Conservation (phyloP, 2,329 filamentous ascomycete genomes). For the Botryosphaeria agaves region DNA sequence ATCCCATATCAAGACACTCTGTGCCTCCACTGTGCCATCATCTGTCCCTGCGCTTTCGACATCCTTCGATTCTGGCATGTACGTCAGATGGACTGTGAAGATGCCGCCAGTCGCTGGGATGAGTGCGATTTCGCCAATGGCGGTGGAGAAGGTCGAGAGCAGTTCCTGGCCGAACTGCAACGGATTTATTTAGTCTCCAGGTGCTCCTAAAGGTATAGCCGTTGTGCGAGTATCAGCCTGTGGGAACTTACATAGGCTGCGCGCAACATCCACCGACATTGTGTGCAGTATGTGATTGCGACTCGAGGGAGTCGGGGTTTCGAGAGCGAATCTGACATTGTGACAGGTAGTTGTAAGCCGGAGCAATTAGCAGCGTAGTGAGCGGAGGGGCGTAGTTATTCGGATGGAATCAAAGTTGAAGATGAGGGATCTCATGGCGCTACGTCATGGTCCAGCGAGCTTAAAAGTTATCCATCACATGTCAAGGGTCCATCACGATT, state of each 20-base stretch:
- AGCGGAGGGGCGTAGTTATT: no score
- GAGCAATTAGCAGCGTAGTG: no score
- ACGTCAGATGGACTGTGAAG: conserved; percentile 53
- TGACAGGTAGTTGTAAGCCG: no score
- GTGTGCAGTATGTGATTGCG: conserved; percentile 82
- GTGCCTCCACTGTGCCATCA: conserved; percentile 11
- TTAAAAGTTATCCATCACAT: no score
- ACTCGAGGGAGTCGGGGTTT: conserved; percentile 61
- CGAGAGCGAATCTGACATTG: no score
- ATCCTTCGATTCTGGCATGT: conserved; percentile 1
- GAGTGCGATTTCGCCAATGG: conserved; percentile 73
- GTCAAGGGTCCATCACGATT: no score
- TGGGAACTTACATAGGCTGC: conserved; percentile 55
- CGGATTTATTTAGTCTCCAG: conserved; percentile 14
- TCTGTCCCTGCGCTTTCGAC: conserved; percentile 4
- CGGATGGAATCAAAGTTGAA: no score
- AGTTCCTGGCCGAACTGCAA: conserved; percentile 81
- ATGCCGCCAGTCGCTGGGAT: conserved; percentile 71
- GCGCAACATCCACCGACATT: conserved; percentile 82
- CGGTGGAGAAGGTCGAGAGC: conserved; percentile 74
- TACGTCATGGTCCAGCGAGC: no score
- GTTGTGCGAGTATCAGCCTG: conserved; percentile 1
- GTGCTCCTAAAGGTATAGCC: conserved; percentile 4
- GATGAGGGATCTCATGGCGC: no score
- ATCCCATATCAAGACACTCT: conserved; percentile 62